A percentile compares a stretch with the other conserved stretches of the same genome.
Conservation (phyloP, 257 asterid species). For the Knoxia roxburghii region DNA sequence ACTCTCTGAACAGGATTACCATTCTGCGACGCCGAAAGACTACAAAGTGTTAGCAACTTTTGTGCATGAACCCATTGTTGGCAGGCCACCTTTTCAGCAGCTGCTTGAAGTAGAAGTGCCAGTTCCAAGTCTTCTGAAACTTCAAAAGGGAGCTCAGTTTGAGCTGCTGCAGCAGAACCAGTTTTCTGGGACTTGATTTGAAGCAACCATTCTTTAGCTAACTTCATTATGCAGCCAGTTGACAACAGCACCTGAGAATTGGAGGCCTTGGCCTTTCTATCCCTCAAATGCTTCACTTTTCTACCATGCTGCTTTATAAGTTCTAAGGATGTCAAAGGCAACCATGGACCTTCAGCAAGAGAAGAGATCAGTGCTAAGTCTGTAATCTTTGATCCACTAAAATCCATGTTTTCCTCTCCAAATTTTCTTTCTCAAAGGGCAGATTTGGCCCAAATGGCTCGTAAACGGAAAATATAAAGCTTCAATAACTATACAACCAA, state of each 20-base stretch:
- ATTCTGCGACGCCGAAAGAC: constrained; percentile 14
- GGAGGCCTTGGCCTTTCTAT: neutral
- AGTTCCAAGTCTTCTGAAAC: constrained; percentile 34
- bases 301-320: neutral
- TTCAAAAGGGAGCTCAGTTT: constrained; percentile 22
- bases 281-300: neutral
- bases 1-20: constrained; percentile 36
- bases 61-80: constrained; percentile 29
- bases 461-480: too few relatives aligned
- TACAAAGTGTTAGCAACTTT: constrained; percentile 22
- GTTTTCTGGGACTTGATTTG: neutral
- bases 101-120: constrained; percentile 36
- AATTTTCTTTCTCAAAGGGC: neutral
- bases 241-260: neutral
- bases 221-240: constrained; percentile 17
- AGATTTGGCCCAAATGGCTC: neutral
- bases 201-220: constrained; percentile 13
- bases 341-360: neutral
- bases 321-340: neutral
- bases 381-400: neutral
- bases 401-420: neutral
- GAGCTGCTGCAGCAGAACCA: neutral
- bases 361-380: neutral
- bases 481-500: too few relatives aligned
- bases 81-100: constrained; percentile 41